Base-by-base conservation (phyloP, 495 filamentous ascomycete genomes). In the Podospora conica region DNA sequence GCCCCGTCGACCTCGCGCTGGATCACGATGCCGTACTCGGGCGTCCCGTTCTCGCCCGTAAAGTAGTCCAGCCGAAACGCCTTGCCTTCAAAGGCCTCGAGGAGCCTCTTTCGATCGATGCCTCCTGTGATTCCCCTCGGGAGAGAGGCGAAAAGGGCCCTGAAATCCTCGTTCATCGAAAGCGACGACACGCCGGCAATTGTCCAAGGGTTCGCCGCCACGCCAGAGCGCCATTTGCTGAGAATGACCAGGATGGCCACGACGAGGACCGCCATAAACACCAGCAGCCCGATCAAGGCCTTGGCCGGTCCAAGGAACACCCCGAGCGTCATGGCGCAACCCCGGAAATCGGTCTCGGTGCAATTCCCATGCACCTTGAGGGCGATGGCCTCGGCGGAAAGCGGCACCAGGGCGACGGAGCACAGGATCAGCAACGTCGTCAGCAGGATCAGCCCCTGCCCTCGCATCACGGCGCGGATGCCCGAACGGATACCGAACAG, bases 131-230 rank as follows among this genome's bases (percentile, higher is more conserved):
- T n/a, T 1, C 73, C 74, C 10, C 69, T 63, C 7, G 70, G 71
- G 1, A 75, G 63, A 18, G 65, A 64, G 1, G 64, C 55, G 24
- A 79, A 69, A 2, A 76, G 22, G 9, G 67, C 70, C 15, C 72
- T 62, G 18, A 79, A 66, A 1, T 78, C 71, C 40, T 53, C 63
- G 66, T 78, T 71, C 29, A 74, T 67, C 9, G 78, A 68, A 11
- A 81, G 65, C 9, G 77, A 69, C 8, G 78, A 73, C 2, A 76
- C 58, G 21, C 74, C 72, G n/a, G 73, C 75, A 54, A 82, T 77
- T 57, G 76, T 79, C 73, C 76, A 79, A 3, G 80, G 79, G 66
- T 80, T 77, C 0, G 77, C 65, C 21, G 71, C 61, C 12, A 82
- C 69, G 10, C 80, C 79, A 1, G 75, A 71, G 3, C 40, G 64